Evolutionary conservation across 371 early-diverging fungal genomes (phyloP).

Genomic region (Phascolomyces articulosus): DNA sequence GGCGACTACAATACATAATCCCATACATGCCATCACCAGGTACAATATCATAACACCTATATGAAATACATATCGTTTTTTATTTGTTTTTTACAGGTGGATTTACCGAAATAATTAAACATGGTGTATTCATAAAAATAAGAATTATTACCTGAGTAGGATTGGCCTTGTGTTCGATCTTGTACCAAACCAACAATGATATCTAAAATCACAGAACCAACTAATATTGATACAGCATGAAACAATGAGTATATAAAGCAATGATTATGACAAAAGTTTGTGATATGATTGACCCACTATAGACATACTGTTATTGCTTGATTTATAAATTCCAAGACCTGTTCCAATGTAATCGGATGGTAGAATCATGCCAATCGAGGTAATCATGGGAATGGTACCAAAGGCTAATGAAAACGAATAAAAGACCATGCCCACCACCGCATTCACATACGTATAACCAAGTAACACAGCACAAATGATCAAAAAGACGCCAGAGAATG

Average conservation of each 20-base stretch:
- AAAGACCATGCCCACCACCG: constrained; percentile 51
- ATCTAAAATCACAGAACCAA: constrained; percentile 55
- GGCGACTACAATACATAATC: constrained; percentile 30
- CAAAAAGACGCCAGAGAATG: constrained; percentile 42
- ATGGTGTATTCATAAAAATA: no score
- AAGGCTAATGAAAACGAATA: constrained; percentile 53
- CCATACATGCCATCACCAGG: constrained; percentile 36
- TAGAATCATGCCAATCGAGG: constrained; percentile 52
- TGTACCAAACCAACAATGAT: constrained; percentile 54
- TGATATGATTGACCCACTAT: no score
- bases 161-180: constrained; percentile 41
- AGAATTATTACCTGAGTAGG: constrained; percentile 35
- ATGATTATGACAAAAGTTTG: no score
- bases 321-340: constrained; percentile 56
- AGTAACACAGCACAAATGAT: constrained; percentile 43
- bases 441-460: constrained; percentile 41
- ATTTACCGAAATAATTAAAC: no score
- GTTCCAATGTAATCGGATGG: constrained; percentile 56
- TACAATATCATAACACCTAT: constrained; percentile 44
- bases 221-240: neutral
- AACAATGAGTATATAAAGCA: no score
- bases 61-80: neutral
- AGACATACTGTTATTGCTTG: constrained; percentile 32
- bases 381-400: constrained; percentile 58
- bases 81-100: no score